These are phyloP conservation scores for Anethum foeniculum DNA, from an alignment of 140 eudicot species.

Conservation along the genomic window DNA sequence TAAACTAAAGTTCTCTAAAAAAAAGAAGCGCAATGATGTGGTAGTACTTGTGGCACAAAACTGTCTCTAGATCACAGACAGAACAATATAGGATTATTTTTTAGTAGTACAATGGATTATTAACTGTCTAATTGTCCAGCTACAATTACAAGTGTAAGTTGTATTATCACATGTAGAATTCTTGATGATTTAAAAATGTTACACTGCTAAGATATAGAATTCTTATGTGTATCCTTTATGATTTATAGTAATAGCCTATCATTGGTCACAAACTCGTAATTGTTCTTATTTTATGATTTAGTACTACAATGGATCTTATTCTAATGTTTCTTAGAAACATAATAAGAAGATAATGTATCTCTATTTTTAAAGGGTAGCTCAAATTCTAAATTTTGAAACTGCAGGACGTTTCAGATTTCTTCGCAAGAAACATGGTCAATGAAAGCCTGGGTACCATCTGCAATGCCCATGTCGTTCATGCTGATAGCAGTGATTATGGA, in stretches of 20 bases:
- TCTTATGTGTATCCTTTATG: too few relatives aligned
- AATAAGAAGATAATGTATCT: background rate
- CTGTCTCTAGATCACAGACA: background rate
- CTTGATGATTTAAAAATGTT: background rate
- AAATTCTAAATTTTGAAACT: constrained; percentile 6
- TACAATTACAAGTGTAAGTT: background rate
- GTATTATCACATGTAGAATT: background rate
- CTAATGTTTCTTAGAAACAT: background rate
- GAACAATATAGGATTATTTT: background rate
- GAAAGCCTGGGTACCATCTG: constrained; percentile 84
- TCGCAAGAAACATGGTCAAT: constrained; percentile 65
- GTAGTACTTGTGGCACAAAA: background rate
- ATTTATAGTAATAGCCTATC: background rate
- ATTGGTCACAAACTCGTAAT: background rate
- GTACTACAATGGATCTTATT: too few relatives aligned
- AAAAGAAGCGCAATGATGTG: background rate
- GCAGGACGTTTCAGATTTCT: constrained; percentile 72
- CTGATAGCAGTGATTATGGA: constrained; percentile 64
- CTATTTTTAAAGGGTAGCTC: background rate
- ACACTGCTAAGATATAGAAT: too few relatives aligned
- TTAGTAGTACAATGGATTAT: background rate
- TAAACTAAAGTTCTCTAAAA: background rate
- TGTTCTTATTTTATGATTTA: too few relatives aligned
- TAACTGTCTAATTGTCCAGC: background rate
- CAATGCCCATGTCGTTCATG: constrained; percentile 94